phyloP scores from a whole-genome alignment of 768 basidiomycete species.

The Lentinula detonsa region DNA sequence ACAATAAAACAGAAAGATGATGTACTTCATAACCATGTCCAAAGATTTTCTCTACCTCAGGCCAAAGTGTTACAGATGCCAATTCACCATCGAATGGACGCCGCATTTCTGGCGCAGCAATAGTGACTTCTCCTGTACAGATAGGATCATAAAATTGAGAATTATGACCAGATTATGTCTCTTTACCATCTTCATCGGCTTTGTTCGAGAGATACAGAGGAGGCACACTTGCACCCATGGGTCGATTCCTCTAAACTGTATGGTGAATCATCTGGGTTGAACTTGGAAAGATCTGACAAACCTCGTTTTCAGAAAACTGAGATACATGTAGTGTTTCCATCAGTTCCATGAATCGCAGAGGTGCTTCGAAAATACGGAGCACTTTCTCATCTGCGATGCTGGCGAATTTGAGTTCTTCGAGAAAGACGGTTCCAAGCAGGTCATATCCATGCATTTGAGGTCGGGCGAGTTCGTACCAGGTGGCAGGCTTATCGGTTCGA shows the following conservation, averaged over 20 bases:
- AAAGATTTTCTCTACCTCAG: constrained; percentile 93
- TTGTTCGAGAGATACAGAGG: constrained; percentile 95
- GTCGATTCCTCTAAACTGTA: constrained; percentile 45
- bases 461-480: constrained; percentile 85
- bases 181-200: constrained; percentile 65
- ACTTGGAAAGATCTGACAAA: constrained; percentile 18
- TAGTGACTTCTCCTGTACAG: constrained; percentile 1
- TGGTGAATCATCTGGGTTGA: neutral
- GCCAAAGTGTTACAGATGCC: constrained; percentile 86
- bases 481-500: constrained; percentile 7
- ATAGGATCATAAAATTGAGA: neutral
- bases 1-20: neutral
- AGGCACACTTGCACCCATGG: constrained; percentile 82
- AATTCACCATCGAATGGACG: constrained; percentile 91
- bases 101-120: constrained; percentile 15
- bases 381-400: constrained; percentile 98
- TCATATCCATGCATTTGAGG: constrained; percentile 99
- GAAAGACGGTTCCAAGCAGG: constrained; percentile 71
- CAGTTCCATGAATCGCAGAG: constrained; percentile 67
- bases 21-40: constrained; percentile 95
- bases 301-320: constrained; percentile 44
- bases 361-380: constrained; percentile 87
- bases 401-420: constrained; percentile 72
- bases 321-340: constrained; percentile 46
- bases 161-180: neutral